Conservation (phyloP, 371 early-diverging fungal species). For the Zopfochytrium polystomum region DNA sequence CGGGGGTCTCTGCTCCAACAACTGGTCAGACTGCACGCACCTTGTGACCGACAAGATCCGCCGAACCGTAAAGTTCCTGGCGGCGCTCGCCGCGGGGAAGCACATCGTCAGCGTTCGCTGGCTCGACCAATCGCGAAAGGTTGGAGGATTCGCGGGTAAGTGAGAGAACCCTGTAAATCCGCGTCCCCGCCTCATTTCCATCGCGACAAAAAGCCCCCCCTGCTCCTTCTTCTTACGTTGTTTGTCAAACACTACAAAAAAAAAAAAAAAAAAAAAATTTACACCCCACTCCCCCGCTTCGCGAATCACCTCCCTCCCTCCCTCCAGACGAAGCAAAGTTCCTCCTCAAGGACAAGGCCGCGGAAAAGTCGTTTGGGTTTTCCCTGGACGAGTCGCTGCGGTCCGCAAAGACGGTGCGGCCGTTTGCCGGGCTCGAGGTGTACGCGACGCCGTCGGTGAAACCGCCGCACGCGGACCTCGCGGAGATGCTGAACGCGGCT, state of each 20-base stretch:
- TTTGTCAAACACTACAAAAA: too few species aligned
- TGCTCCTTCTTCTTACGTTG: too few species aligned
- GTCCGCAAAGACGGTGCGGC: too few species aligned
- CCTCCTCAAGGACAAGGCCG: constrained; percentile 33
- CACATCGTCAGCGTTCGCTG: too few species aligned
- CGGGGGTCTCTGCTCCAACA: constrained; percentile 31
- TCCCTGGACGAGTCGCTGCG: constrained; percentile 26
- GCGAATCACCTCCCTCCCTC: too few species aligned
- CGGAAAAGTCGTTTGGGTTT: constrained; percentile 37
- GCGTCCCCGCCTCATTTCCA: too few species aligned
- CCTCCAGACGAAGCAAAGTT: constrained; percentile 39
- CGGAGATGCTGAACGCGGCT: constrained; percentile 41
- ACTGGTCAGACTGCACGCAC: constrained; percentile 47
- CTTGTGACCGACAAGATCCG: constrained; percentile 44
- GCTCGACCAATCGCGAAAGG: constrained; percentile 40
- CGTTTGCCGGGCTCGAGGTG: constrained; percentile 30
- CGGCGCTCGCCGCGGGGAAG: constrained; percentile 46
- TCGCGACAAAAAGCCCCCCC: too few species aligned
- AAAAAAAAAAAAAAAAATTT: too few species aligned
- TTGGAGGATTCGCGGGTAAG: constrained; percentile 37
- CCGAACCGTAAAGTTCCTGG: constrained; percentile 50
- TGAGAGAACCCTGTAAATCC: too few species aligned
- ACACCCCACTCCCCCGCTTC: too few species aligned
- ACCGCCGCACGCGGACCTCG: constrained; percentile 35
- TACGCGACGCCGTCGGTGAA: constrained; percentile 36